Percentiles rank a stretch among this genome's conserved stretches.
phyloP scores from a whole-genome alignment of 768 basidiomycete genomes.

The Naganishia antarctica region DNA sequence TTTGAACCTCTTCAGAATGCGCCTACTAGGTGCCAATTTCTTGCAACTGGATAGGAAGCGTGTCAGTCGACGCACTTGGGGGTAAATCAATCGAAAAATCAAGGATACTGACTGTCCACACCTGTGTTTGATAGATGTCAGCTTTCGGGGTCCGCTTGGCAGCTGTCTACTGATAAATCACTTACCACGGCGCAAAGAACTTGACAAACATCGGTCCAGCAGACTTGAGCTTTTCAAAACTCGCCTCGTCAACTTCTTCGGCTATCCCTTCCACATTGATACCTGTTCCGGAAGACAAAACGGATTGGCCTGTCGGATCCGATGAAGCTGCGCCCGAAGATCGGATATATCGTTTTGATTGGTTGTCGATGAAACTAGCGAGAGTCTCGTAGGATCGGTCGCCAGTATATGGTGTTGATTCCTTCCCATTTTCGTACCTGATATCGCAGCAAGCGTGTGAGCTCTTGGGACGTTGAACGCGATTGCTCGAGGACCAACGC shows the following conservation, averaged over 20 bases:
- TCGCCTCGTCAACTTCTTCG: conserved; percentile 48
- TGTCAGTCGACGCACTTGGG: background rate
- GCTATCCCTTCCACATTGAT: conserved; percentile 5
- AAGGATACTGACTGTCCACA: conserved; percentile 64
- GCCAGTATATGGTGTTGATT: conserved; percentile 58
- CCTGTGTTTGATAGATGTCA: conserved; percentile 48
- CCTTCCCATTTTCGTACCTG: conserved; percentile 57
- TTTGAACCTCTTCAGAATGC: background rate
- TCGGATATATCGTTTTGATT: conserved; percentile 43
- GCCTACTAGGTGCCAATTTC: conserved; percentile 66
- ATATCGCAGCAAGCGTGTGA: background rate
- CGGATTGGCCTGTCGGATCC: background rate
- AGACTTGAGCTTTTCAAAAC: conserved; percentile 42
- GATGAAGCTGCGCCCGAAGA: conserved; percentile 17
- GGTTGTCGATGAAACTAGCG: conserved; percentile 57
- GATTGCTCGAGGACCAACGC: background rate
- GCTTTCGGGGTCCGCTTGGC: background rate
- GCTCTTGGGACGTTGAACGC: background rate
- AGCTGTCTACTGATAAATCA: background rate
- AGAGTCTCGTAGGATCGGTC: conserved; percentile 58
- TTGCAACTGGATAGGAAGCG: conserved; percentile 60
- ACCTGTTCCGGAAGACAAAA: background rate
- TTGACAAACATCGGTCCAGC: conserved; percentile 62
- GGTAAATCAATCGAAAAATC: background rate
- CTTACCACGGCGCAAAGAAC: conserved; percentile 85